These are phyloP conservation scores for Tetracladium setigerum DNA, from an alignment of 495 filamentous ascomycete species.

Conservation along the genomic window DNA sequence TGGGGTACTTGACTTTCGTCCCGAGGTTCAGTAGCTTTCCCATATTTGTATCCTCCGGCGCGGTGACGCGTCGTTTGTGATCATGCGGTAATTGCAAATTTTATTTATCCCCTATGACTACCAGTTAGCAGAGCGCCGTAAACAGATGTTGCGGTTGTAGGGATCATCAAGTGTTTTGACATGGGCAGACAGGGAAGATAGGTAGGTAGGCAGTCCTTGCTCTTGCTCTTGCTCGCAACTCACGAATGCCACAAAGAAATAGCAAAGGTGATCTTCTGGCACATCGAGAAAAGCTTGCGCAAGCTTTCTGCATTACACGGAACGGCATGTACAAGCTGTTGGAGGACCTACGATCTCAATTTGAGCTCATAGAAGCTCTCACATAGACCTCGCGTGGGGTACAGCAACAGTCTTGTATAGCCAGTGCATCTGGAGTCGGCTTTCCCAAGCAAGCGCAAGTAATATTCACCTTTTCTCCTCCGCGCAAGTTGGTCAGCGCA, in stretches of 20 bases:
- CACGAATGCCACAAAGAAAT: not conserved
- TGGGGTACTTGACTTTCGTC: conserved; percentile 74
- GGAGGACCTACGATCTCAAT: conserved; percentile 23
- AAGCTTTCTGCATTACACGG: conserved; percentile 11
- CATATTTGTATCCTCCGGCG: conserved; percentile 20
- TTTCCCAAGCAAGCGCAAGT: not conserved
- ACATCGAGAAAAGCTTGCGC: conserved; percentile 14
- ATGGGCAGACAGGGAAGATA: too few relatives aligned
- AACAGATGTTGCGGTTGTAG: too few relatives aligned
- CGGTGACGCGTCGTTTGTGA: conserved; percentile 10
- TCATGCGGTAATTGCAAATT: conserved; percentile 19
- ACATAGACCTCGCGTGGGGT: conserved; percentile 23
- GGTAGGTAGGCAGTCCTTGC: too few relatives aligned
- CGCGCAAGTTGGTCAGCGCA: too few relatives aligned
- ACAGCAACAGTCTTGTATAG: conserved; percentile 14
- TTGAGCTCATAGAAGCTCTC: conserved; percentile 18
- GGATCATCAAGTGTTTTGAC: too few relatives aligned
- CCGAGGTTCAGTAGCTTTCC: conserved; percentile 43
- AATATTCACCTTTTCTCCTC: conserved; percentile 22
- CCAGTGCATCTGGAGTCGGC: conserved; percentile 7
- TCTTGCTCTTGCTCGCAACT: too few relatives aligned
- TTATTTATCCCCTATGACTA: too few relatives aligned
- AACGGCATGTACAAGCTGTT: conserved; percentile 16
- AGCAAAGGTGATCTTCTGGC: conserved; percentile 1
- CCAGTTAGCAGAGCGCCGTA: too few relatives aligned